These are phyloP conservation scores for Tagetes erecta DNA, from an alignment of 129 eudicot species.

Conservation along the genomic window DNA sequence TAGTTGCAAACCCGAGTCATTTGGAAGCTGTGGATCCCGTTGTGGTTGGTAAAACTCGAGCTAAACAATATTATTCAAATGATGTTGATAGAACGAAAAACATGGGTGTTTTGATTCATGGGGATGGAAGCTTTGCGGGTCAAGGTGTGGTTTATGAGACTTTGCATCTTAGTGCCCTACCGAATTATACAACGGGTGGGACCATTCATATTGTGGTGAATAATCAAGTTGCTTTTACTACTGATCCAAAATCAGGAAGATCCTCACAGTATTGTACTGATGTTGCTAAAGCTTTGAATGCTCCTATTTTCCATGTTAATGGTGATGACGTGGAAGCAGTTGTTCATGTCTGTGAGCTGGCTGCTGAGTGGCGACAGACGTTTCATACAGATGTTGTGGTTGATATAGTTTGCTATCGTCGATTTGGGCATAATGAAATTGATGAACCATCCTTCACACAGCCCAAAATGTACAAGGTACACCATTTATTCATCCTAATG, in stretches of 20 bases:
- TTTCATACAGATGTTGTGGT: slow-evolving; percentile 90
- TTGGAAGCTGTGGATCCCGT: slow-evolving; percentile 88
- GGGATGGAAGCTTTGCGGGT: slow-evolving; percentile 29
- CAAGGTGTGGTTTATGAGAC: slow-evolving; percentile 94
- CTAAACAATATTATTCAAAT: slow-evolving; percentile 72
- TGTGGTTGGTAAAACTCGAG: slow-evolving; percentile 84
- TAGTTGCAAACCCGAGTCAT: slow-evolving; percentile 92
- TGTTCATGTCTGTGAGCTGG: slow-evolving; percentile 88
- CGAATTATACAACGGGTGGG: slow-evolving; percentile 91
- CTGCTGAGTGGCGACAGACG: slow-evolving; percentile 95
- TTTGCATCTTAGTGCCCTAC: slow-evolving; percentile 84
- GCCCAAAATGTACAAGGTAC: slow-evolving; percentile 88
- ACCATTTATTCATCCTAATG: too few species aligned
- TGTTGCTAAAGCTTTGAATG: slow-evolving; percentile 87
- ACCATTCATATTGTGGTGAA: slow-evolving; percentile 88
- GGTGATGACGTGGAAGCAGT: slow-evolving; percentile 95
- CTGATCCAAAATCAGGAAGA: slow-evolving; percentile 83
- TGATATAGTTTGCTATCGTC: slow-evolving; percentile 83
- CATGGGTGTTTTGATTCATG: slow-evolving; percentile 74
- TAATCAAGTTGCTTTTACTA: slow-evolving; percentile 92
- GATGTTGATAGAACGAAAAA: slow-evolving; percentile 69
- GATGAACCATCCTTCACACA: slow-evolving; percentile 94
- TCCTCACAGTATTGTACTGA: slow-evolving; percentile 96
- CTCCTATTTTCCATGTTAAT: slow-evolving; percentile 88
- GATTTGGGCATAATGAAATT: slow-evolving; percentile 96